Evolutionary conservation across 192 early-diverging fungal species (phyloP), one percentile per base, ranked within the genome.

Genomic region (Cetraspora pellucida): DNA sequence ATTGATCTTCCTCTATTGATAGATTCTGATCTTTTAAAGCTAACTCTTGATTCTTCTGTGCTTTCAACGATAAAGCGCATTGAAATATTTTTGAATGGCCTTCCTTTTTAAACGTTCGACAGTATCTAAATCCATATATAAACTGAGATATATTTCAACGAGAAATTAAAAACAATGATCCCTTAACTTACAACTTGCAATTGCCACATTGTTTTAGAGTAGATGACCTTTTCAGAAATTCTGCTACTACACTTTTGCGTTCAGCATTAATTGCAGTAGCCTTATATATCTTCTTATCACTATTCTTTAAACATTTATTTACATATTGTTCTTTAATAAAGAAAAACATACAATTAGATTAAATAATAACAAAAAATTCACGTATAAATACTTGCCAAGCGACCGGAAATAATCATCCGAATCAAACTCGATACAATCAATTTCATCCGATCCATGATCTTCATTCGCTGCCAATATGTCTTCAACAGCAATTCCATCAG

Each of bases 31-130:
- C 37, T 37, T 37, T 37, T 37, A 7, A 6, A 37, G 50, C 19
- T 54, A 14, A 19, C 19, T 54, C 19, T 54, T 54, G 13, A 19
- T 4, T 54, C 44, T 49, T 82, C 81, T 50, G 71, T 78, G 16
- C 63, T 57, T 16, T 80, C 68, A 85, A 85, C 44, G 81, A 75
- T 78, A 96, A 82, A 58, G 88, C 84, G 74, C 90, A 88, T 77
- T 93, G 85, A 85, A 97, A 97, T 27, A 98, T 84, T 82, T 97
- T 97, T 71, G 89, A 83, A 74, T 87, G 83, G 9, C 93, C 94
- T 72, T 96, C 96, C 65, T 88, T 91, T 25, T 95, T 86, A 73
- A 95, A 85, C 71, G 91, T 89, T 70, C 93, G 91, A n/a, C 85
- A 74, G 23, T 84, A 80, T 13, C 77, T 78, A 63, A 28, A 25